A percentile compares a stretch with the other conserved stretches of the same genome.
Conservation (phyloP, 257 asterid species). For the Ligustrum vulgare region DNA sequence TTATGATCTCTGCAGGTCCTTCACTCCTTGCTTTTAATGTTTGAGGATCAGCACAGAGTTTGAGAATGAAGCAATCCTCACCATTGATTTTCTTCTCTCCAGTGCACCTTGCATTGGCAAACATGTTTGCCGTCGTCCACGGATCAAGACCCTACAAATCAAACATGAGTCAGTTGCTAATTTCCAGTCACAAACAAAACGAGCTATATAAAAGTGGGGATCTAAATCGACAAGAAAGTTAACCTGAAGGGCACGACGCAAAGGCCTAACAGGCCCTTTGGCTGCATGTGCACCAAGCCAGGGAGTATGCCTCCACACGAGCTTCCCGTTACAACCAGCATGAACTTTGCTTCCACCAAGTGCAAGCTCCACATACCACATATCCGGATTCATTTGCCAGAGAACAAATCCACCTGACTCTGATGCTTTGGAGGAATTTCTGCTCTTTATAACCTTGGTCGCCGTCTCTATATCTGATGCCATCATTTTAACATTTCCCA, state of each 20-base stretch:
- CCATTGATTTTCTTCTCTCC: conserved; percentile 53
- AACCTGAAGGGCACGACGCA: conserved; percentile 65
- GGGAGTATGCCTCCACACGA: conserved; percentile 62
- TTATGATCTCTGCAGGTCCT: conserved; percentile 58
- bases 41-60: conserved; percentile 50
- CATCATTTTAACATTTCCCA: conserved; percentile 58
- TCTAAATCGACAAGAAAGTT: neutral
- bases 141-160: conserved; percentile 51
- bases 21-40: conserved; percentile 51
- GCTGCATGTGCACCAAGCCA: conserved; percentile 66
- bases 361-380: conserved; percentile 63
- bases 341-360: conserved; percentile 59
- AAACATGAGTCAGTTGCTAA: neutral
- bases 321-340: conserved; percentile 60
- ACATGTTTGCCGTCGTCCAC: conserved; percentile 58
- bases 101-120: conserved; percentile 51
- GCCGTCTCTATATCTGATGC: conserved; percentile 59
- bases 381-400: conserved; percentile 64
- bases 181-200: neutral
- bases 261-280: conserved; percentile 61
- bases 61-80: conserved; percentile 58
- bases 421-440: conserved; percentile 41
- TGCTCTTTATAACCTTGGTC: conserved; percentile 44
- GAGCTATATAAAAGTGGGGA: neutral
- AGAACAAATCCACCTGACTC: conserved; percentile 57